A percentile compares a stretch with the other conserved stretches of the same genome.
phyloP scores from a whole-genome alignment of 257 asterid species.

The Ilex asprella region DNA sequence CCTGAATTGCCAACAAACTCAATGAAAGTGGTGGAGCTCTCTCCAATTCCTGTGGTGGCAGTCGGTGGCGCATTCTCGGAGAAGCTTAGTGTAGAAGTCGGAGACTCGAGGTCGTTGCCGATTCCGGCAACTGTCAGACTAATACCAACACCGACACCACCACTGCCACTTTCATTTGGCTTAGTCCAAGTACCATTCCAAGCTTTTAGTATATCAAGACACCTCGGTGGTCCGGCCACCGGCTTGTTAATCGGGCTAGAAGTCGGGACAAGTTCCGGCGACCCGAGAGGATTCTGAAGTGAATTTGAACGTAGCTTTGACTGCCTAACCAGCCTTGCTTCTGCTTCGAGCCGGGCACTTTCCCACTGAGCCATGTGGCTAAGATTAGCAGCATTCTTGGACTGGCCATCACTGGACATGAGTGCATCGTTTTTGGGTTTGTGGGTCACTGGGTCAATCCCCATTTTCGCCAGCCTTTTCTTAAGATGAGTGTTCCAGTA shows the following conservation, averaged over 20 bases:
- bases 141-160: neutral
- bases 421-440: slow-evolving; percentile 6
- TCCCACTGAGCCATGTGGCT: slow-evolving; percentile 19
- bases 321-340: slow-evolving; percentile 3
- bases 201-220: slow-evolving; percentile 50
- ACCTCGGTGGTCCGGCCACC: slow-evolving; percentile 13
- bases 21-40: slow-evolving; percentile 30
- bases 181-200: slow-evolving; percentile 47
- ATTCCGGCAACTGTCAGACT: slow-evolving; percentile 19
- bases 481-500: slow-evolving; percentile 8
- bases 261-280: slow-evolving; percentile 28
- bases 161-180: slow-evolving; percentile 13
- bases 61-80: slow-evolving; percentile 26
- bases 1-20: slow-evolving; percentile 42
- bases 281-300: slow-evolving; percentile 17
- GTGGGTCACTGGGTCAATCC: slow-evolving; percentile 10
- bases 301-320: slow-evolving; percentile 22
- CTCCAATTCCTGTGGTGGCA: slow-evolving; percentile 32
- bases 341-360: slow-evolving; percentile 12
- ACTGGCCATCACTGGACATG: slow-evolving; percentile 5
- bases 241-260: slow-evolving; percentile 32
- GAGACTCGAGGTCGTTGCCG: slow-evolving; percentile 51
- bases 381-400: slow-evolving; percentile 9
- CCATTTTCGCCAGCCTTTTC: slow-evolving; percentile 13
- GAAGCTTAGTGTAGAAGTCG: slow-evolving; percentile 62